phyloP scores from a whole-genome alignment of 768 basidiomycete species.

The Ephemerocybe angulata region DNA sequence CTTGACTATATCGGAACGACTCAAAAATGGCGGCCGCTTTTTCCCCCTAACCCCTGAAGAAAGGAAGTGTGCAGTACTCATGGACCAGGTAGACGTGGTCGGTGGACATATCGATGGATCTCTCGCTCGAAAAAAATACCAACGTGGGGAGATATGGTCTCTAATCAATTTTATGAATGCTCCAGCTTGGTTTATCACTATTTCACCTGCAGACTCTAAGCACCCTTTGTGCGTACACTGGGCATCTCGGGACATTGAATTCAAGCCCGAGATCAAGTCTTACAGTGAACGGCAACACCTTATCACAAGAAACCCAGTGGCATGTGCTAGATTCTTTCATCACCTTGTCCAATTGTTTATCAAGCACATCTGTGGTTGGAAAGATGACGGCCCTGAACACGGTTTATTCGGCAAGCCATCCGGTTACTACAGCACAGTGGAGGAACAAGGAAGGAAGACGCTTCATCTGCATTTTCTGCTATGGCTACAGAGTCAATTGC shows the following conservation, averaged over 20 bases:
- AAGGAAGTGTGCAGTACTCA: not conserved
- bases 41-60: not conserved
- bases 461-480: conserved; percentile 29
- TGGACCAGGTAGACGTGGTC: conserved; percentile 2
- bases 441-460: conserved; percentile 28
- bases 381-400: not conserved
- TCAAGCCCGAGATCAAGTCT: not conserved
- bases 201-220: not conserved
- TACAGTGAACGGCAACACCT: not conserved
- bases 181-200: conserved; percentile 1
- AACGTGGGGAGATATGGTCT: not conserved
- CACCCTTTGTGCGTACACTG: conserved; percentile 1
- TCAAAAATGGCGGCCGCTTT: not conserved
- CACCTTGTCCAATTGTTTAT: not conserved
- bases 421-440: conserved; percentile 30
- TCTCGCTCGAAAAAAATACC: not conserved
- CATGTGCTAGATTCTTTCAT: not conserved
- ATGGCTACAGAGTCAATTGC: conserved; percentile 25
- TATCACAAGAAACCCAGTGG: not conserved
- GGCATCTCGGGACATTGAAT: not conserved
- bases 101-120: conserved; percentile 2
- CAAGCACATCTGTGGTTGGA: not conserved
- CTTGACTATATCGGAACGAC: not conserved
- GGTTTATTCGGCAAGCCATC: not conserved
- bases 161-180: not conserved